phyloP scores from a whole-genome alignment of 1,139 yeast genomes.

The Taphrina deformans region DNA sequence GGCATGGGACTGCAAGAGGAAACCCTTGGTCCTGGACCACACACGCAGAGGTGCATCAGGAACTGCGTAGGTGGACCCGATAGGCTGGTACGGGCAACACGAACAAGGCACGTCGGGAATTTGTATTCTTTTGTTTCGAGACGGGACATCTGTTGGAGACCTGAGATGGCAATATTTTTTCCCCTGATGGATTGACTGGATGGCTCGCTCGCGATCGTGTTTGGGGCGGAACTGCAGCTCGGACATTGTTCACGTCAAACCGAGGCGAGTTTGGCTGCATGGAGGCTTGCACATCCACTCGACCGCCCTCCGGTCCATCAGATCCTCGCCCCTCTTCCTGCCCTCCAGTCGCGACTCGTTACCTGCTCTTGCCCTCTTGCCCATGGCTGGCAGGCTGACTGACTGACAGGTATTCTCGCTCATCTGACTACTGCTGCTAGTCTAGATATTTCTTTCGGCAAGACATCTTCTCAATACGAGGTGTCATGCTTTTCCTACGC shows the following conservation, averaged over 20 bases:
- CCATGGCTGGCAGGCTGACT: no score
- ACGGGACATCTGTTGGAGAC: not conserved
- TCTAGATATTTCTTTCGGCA: no score
- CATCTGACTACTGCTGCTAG: no score
- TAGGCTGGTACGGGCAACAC: not conserved
- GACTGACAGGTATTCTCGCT: no score
- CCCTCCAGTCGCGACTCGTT: no score
- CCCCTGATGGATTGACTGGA: not conserved
- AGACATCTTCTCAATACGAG: no score
- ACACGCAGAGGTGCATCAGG: not conserved
- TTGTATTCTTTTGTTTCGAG: not conserved
- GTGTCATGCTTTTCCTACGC: no score
- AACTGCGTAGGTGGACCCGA: not conserved
- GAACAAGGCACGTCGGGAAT: not conserved
- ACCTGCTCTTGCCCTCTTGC: no score
- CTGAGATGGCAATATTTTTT: not conserved
- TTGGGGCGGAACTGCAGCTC: slow-evolving; percentile 3
- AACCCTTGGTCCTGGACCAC: not conserved
- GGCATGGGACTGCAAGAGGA: not conserved
- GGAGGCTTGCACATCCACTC: not conserved
- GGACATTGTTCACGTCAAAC: not conserved
- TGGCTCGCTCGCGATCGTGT: not conserved
- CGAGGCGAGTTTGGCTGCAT: slow-evolving; percentile 6
- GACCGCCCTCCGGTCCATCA: not conserved
- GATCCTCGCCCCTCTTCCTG: not conserved